These are phyloP conservation scores for Castanea sativa DNA, from an alignment of 306 rosid genomes.

Conservation along the genomic window DNA sequence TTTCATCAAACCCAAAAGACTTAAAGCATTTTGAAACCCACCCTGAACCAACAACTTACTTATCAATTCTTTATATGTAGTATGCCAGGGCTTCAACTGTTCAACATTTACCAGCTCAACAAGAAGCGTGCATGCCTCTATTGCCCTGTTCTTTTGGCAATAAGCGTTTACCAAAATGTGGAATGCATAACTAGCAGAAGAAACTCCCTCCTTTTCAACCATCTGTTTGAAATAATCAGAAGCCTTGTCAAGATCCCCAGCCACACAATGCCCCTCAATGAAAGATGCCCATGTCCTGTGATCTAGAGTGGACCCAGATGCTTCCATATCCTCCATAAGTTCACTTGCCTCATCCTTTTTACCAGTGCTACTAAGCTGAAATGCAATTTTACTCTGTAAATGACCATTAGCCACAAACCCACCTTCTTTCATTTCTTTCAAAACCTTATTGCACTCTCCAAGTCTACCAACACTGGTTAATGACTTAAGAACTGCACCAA, in stretches of 20 bases:
- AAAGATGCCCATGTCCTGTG: slow-evolving; percentile 54
- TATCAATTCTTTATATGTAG: slow-evolving; percentile 62
- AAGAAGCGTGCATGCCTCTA: slow-evolving; percentile 57
- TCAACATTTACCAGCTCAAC: slow-evolving; percentile 37
- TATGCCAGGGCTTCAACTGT: slow-evolving; percentile 58
- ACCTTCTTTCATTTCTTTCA: slow-evolving; percentile 60
- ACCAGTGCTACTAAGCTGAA: slow-evolving; percentile 47
- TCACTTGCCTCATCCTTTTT: slow-evolving; percentile 50
- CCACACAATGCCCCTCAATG: slow-evolving; percentile 58
- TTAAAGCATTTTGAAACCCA: slow-evolving; percentile 62
- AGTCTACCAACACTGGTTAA: slow-evolving; percentile 57
- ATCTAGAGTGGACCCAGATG: slow-evolving; percentile 40
- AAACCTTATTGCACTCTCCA: slow-evolving; percentile 51
- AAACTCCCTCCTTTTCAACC: too few relatives aligned
- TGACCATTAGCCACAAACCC: slow-evolving; percentile 49
- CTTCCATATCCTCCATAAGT: slow-evolving; percentile 47
- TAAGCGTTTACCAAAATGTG: too few relatives aligned
- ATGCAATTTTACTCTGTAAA: slow-evolving; percentile 50
- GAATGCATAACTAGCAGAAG: too few relatives aligned
- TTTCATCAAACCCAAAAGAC: slow-evolving; percentile 64
- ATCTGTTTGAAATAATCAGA: slow-evolving; percentile 46
- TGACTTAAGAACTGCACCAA: slow-evolving; percentile 58
- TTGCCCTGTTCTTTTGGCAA: slow-evolving; percentile 12
- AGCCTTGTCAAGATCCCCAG: slow-evolving; percentile 64
- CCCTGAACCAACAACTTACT: slow-evolving; percentile 49